These are phyloP conservation scores for Colletotrichum tropicale DNA, from an alignment of 2,329 filamentous ascomycete genomes.

Conservation along the genomic window DNA sequence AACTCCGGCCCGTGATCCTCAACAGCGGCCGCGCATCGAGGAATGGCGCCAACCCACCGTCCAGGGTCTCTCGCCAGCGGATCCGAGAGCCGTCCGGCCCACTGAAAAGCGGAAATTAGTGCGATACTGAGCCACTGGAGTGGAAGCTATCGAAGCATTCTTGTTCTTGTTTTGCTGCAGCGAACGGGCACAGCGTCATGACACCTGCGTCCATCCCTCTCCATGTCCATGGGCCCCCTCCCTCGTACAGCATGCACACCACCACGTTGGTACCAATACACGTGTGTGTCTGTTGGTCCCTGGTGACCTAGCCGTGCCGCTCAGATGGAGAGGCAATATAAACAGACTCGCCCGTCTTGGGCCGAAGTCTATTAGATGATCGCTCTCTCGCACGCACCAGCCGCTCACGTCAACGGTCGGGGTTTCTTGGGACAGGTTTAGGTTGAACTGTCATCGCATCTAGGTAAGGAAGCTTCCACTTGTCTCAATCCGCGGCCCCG, in stretches of 20 bases:
- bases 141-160: conserved; percentile 3
- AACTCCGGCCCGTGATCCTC: neutral
- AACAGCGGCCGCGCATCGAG: neutral
- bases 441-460: neutral
- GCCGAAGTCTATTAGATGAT: neutral
- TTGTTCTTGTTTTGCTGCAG: neutral
- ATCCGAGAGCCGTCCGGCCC: neutral
- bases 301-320: neutral
- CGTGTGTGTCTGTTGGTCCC: neutral
- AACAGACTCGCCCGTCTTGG: neutral
- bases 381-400: neutral
- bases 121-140: neutral
- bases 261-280: neutral
- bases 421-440: neutral
- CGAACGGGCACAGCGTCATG: neutral
- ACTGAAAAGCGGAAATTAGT: conserved; percentile 13
- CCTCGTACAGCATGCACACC: neutral
- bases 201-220: neutral
- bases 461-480: neutral
- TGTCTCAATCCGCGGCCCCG: neutral
- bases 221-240: neutral
- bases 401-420: neutral
- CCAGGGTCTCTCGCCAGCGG: neutral
- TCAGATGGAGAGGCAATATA: neutral
- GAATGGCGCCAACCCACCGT: neutral